phyloP scores from a whole-genome alignment of 2,329 filamentous ascomycete genomes.

The Aspergillaceae sp. region DNA sequence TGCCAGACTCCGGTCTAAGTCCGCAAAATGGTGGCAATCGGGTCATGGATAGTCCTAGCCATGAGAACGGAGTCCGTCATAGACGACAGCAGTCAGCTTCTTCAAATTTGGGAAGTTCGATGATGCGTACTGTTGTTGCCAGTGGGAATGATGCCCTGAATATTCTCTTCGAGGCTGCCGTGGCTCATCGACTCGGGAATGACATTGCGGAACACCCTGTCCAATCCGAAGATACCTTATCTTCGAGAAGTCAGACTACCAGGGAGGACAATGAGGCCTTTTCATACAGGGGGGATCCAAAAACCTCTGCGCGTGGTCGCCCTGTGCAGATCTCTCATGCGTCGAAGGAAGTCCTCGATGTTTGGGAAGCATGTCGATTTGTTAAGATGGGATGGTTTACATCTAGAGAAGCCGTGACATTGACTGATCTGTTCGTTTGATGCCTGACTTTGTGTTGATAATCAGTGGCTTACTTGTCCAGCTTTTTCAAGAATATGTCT shows the following conservation, averaged over 20 bases:
- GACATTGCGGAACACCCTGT: constrained; percentile 23
- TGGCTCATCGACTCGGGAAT: constrained; percentile 31
- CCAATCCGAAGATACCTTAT: constrained; percentile 15
- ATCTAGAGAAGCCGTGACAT: constrained; percentile 46
- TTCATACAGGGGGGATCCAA: not conserved
- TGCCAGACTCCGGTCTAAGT: not conserved
- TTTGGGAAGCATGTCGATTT: constrained; percentile 45
- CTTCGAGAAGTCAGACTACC: constrained; percentile 3
- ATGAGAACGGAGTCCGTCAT: constrained; percentile 2
- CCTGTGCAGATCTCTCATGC: constrained; percentile 22
- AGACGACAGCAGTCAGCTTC: constrained; percentile 20
- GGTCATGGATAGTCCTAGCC: constrained; percentile 2
- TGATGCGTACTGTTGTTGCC: constrained; percentile 42
- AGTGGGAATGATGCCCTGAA: constrained; percentile 48
- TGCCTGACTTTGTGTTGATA: not conserved
- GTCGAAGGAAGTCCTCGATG: constrained; percentile 30
- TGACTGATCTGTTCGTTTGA: constrained; percentile 40
- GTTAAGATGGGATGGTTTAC: constrained; percentile 51
- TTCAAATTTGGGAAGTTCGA: constrained; percentile 23
- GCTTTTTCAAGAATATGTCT: constrained; percentile 45
- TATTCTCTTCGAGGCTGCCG: constrained; percentile 45
- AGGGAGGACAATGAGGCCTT: constrained; percentile 2
- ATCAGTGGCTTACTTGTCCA: constrained; percentile 6
- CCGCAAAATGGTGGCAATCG: constrained; percentile 1
- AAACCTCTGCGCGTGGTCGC: constrained; percentile 7